phyloP scores from a whole-genome alignment of 2,329 filamentous ascomycete species.

The Penicillium sp. region DNA sequence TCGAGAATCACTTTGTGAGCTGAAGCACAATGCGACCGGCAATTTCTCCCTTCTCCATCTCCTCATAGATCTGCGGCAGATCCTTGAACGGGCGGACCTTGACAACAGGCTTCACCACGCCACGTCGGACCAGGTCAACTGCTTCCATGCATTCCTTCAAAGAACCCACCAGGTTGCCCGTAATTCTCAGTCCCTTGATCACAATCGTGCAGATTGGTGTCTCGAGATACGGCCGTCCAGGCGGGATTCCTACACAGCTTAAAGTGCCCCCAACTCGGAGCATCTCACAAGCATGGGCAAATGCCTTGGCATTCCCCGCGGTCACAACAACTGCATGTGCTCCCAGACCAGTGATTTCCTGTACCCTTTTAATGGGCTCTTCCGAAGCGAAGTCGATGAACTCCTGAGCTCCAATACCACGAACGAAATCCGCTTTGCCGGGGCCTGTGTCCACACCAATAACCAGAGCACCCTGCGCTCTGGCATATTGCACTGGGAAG shows the following conservation, averaged over 20 bases:
- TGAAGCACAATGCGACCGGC: conserved; percentile 45
- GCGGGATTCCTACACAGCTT: conserved; percentile 47
- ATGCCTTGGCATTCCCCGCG: conserved; percentile 44
- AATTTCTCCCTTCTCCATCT: conserved; percentile 48
- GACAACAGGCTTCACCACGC: conserved; percentile 44
- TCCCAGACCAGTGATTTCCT: conserved; percentile 39
- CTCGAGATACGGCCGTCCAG: conserved; percentile 38
- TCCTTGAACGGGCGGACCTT: conserved; percentile 45
- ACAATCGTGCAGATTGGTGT: conserved; percentile 47
- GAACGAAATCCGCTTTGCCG: conserved; percentile 41
- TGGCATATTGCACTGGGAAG: conserved; percentile 43
- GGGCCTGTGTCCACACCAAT: conserved; percentile 44
- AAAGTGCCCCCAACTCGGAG: conserved; percentile 45
- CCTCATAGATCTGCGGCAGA: conserved; percentile 44
- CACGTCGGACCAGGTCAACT: conserved; percentile 44
- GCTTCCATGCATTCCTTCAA: conserved; percentile 50
- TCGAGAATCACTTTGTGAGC: conserved; percentile 27
- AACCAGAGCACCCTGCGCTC: conserved; percentile 42
- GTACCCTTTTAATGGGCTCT: conserved; percentile 36
- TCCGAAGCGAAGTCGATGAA: conserved; percentile 44
- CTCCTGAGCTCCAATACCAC: conserved; percentile 39
- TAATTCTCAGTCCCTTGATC: conserved; percentile 46
- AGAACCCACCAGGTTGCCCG: conserved; percentile 47
- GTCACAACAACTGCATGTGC: conserved; percentile 46
- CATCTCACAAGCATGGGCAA: conserved; percentile 46